Percentiles rank a stretch among this genome's conserved stretches.
Evolutionary conservation across 1,139 yeast genomes (phyloP).

Genomic region (Yamadazyma siamensis): DNA sequence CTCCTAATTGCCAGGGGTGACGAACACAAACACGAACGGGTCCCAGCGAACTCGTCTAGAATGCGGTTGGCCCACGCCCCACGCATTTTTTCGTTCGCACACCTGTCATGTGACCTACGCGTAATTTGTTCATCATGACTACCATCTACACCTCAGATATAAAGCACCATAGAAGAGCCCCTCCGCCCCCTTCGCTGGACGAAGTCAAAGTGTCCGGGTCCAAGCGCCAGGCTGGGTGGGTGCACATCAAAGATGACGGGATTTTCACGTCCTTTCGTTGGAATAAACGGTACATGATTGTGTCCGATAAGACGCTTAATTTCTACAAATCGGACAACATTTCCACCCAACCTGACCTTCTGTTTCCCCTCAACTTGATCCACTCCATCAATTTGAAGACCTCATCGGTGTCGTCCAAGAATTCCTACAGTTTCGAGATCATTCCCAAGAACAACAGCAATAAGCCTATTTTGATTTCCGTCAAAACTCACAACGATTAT

Average conservation of each 20-base stretch:
- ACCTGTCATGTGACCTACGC: too few species aligned
- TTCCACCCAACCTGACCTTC: conserved; percentile 29
- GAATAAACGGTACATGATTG: conserved; percentile 81
- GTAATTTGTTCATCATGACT: too few species aligned
- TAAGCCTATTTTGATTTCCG: conserved; percentile 69
- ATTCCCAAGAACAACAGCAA: conserved; percentile 51
- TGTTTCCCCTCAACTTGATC: conserved; percentile 40
- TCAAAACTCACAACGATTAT: conserved; percentile 76
- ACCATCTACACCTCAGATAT: conserved; percentile 47
- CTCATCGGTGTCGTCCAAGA: conserved; percentile 52
- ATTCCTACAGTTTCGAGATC: conserved; percentile 71
- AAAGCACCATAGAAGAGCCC: conserved; percentile 44
- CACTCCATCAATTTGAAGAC: conserved; percentile 39
- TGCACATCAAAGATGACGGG: conserved; percentile 89
- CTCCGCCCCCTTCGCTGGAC: conserved; percentile 35
- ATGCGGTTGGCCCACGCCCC: too few species aligned
- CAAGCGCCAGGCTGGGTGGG: conserved; percentile 68
- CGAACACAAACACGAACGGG: too few species aligned
- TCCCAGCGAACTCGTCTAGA: too few species aligned
- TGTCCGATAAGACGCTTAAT: conserved; percentile 71
- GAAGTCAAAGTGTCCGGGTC: conserved; percentile 5
- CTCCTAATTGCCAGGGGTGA: too few species aligned
- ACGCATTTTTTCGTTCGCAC: too few species aligned
- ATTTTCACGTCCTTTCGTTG: conserved; percentile 76
- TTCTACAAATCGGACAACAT: conserved; percentile 64